Base-by-base conservation (phyloP, 192 early-diverging fungal species). In the Entomortierella beljakovae region DNA sequence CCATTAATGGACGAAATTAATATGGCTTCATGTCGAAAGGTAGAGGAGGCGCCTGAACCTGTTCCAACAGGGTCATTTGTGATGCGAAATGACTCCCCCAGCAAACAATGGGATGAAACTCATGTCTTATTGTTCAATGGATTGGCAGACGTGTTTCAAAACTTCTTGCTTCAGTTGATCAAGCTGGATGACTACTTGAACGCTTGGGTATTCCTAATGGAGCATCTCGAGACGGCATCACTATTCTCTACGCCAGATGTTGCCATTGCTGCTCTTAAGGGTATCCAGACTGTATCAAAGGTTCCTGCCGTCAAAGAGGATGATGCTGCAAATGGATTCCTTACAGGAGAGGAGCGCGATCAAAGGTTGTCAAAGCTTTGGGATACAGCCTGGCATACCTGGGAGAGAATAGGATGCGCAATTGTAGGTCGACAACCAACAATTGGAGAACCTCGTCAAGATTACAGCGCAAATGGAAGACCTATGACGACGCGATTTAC, bases 41-140 rank as follows among this genome's bases (percentile, higher is more conserved):
- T 85, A 9, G 75, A 85, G 13, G 81, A 83, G 11, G 58, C 68
- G 32, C 71, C 80, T 16, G 72, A 83, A 29, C 61, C 70, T 8
- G 52, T 61, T 4, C 67, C 60, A 28, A 64, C 68, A 25, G 61
- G 60, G 1, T 42, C 63, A 6, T 53, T 64, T 52, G 82, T 81
- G 15, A 84, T 77, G 70, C 57, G 71, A 22, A 67, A 70, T 22
- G 70, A 82, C 49, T 82, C 83, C 25, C 77, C 83, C 10, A 62
- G 80, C 55, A 96, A 96, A 66, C 93, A 93, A 65, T 96, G 95
- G 95, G 93, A 96, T 68, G 95, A 96, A 71, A 95, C 95, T 0
- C 93, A 94, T 48, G 91, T 93, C 0, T 70, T 94, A 2, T 89
- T 93, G 7, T 71, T 93, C 8, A 86, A 76, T 59, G 94, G 95